phyloP scores from a whole-genome alignment of 2,329 filamentous ascomycete species.

The Diaporthe humulicola region DNA sequence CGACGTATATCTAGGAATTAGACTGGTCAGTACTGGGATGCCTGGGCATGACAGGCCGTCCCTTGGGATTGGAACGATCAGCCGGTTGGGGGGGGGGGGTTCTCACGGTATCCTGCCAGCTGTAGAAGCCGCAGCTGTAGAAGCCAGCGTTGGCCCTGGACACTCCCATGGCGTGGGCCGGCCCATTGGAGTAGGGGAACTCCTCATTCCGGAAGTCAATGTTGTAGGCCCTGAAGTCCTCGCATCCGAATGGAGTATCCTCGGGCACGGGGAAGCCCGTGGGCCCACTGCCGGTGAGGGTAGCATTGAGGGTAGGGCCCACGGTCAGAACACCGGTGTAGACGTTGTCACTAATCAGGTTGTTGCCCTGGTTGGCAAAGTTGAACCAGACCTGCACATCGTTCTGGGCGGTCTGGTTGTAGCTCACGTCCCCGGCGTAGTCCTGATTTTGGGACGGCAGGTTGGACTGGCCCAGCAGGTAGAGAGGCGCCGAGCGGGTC shows the following conservation, averaged over 20 bases:
- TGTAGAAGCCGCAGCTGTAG: conserved; percentile 75
- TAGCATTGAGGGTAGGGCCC: conserved; percentile 73
- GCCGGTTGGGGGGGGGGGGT: background rate
- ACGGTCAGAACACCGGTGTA: conserved; percentile 73
- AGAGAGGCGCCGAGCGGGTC: conserved; percentile 71
- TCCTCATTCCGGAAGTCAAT: conserved; percentile 75
- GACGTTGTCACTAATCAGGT: conserved; percentile 67
- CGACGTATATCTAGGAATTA: conserved; percentile 68
- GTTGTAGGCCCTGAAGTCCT: conserved; percentile 76
- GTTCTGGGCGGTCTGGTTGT: conserved; percentile 56
- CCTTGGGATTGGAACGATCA: background rate
- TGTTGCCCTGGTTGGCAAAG: conserved; percentile 63
- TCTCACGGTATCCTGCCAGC: conserved; percentile 75
- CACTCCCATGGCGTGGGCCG: conserved; percentile 71
- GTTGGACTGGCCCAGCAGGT: conserved; percentile 70
- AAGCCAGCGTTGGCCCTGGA: conserved; percentile 76
- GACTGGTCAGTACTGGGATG: background rate
- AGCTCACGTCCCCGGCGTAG: conserved; percentile 56
- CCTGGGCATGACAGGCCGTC: background rate
- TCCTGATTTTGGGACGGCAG: conserved; percentile 49
- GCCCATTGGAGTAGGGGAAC: conserved; percentile 63
- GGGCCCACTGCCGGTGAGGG: conserved; percentile 71
- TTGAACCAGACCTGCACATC: conserved; percentile 71
- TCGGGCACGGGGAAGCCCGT: conserved; percentile 72
- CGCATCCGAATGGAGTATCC: conserved; percentile 73